Evolutionary conservation across 257 asterid species (phyloP).

Genomic region (Nicotiana sylvestris): DNA sequence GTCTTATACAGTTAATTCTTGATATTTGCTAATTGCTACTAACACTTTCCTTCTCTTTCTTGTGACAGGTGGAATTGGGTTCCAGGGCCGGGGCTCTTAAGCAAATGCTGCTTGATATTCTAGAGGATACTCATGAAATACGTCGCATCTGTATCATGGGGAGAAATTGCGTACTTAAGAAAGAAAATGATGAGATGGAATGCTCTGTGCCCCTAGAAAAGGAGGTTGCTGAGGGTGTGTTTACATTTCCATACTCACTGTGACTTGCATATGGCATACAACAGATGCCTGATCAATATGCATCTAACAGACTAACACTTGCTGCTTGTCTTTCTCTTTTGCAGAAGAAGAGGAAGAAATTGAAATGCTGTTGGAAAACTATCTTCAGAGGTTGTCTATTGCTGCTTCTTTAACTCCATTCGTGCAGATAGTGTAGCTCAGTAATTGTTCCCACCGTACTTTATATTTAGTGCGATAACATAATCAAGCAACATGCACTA

Average conservation of each 20-base stretch:
- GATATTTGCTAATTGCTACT: conserved; percentile 11
- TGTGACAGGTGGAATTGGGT: conserved; percentile 82
- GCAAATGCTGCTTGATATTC: conserved; percentile 98
- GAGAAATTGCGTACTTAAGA: conserved; percentile 72
- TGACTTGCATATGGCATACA: conserved; percentile 15
- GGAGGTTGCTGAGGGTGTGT: conserved; percentile 86
- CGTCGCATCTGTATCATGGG: conserved; percentile 91
- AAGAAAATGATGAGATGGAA: conserved; percentile 56
- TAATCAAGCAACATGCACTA: not conserved
- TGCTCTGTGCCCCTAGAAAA: conserved; percentile 72
- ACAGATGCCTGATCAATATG: not conserved
- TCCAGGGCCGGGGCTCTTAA: conserved; percentile 92
- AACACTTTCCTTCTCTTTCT: not conserved
- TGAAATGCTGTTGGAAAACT: conserved; percentile 97
- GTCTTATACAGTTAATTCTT: not conserved
- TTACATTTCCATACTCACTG: conserved; percentile 1
- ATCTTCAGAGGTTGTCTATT: conserved; percentile 75
- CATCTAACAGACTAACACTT: conserved; percentile 17
- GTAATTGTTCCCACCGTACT: not conserved
- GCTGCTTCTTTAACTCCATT: not conserved
- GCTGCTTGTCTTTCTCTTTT: conserved; percentile 20
- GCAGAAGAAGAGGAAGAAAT: conserved; percentile 99
- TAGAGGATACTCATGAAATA: conserved; percentile 94
- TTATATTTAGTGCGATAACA: not conserved
- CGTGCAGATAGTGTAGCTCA: not conserved